Evolutionary conservation across 2,329 filamentous ascomycete species (phyloP).

Genomic region (Venturia asperata): DNA sequence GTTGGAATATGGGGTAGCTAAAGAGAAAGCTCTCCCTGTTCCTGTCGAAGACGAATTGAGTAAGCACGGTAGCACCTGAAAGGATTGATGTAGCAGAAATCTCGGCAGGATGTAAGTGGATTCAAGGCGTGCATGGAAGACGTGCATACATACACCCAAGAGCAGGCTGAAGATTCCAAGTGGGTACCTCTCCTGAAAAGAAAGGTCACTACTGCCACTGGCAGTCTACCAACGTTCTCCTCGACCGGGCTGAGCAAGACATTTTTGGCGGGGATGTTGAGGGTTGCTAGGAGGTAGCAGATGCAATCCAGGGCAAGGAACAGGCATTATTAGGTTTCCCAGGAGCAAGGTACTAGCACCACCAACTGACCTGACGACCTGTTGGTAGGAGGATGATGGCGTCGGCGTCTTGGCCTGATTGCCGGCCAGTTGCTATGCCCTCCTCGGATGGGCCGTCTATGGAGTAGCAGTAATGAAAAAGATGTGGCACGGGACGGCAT

Average conservation of each 20-base stretch:
- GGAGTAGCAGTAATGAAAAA: conserved; percentile 7
- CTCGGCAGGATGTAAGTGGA: not conserved
- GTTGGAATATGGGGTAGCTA: not conserved
- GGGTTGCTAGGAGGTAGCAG: conserved; percentile 2
- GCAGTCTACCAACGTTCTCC: conserved; percentile 10
- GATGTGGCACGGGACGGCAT: conserved; percentile 11
- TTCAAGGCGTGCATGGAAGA: too few relatives aligned
- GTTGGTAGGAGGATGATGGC: conserved; percentile 8
- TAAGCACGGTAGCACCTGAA: conserved; percentile 10
- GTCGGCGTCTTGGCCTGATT: conserved; percentile 10
- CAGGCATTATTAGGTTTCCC: conserved; percentile 6
- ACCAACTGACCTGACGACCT: not conserved
- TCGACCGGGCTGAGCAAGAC: conserved; percentile 13
- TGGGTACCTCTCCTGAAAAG: conserved; percentile 12
- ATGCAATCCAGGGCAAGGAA: conserved; percentile 7
- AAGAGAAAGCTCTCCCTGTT: not conserved
- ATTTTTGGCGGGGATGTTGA: conserved; percentile 17
- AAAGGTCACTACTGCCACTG: conserved; percentile 1
- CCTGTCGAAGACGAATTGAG: not conserved
- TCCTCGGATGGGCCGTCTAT: not conserved
- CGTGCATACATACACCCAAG: conserved; percentile 12
- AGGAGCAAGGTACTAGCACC: conserved; percentile 14
- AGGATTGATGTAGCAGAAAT: conserved; percentile 5
- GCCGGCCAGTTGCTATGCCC: conserved; percentile 2
- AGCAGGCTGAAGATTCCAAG: conserved; percentile 11